phyloP scores from a whole-genome alignment of 208 protist genomes.

The Angomonas deanei region DNA sequence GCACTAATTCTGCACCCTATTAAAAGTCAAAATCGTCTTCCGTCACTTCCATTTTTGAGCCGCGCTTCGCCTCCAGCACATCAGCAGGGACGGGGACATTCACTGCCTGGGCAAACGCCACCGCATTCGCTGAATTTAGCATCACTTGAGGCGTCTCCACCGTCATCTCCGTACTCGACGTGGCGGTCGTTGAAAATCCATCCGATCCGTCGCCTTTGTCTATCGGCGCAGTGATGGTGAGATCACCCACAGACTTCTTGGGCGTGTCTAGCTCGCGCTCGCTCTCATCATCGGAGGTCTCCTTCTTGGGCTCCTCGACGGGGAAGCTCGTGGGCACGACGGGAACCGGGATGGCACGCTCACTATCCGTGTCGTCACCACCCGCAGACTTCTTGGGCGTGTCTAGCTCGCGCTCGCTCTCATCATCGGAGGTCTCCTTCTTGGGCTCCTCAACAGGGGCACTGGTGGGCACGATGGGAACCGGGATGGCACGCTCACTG shows the following conservation, averaged over 20 bases:
- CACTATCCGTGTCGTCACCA: no score
- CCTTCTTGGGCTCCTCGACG: neutral
- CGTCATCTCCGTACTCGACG: neutral
- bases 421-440: neutral
- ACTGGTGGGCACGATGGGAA: neutral
- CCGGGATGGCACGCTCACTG: no score
- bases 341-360: neutral
- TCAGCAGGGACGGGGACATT: no score
- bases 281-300: neutral
- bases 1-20: neutral
- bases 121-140: no score
- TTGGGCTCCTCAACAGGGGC: neutral
- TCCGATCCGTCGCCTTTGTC: no score
- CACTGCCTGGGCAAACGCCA: no score
- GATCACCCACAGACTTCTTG: neutral
- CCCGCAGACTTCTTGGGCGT: no score
- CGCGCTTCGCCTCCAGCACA: neutral
- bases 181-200: no score
- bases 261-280: neutral
- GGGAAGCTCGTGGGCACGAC: neutral
- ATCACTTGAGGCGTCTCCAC: neutral
- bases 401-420: neutral
- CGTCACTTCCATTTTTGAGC: neutral
- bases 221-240: neutral
- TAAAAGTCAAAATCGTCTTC: slow-evolving; percentile 9